Evolutionary conservation across 164 flowering plant genomes (phyloP).

Genomic region (Malania oleifera): DNA sequence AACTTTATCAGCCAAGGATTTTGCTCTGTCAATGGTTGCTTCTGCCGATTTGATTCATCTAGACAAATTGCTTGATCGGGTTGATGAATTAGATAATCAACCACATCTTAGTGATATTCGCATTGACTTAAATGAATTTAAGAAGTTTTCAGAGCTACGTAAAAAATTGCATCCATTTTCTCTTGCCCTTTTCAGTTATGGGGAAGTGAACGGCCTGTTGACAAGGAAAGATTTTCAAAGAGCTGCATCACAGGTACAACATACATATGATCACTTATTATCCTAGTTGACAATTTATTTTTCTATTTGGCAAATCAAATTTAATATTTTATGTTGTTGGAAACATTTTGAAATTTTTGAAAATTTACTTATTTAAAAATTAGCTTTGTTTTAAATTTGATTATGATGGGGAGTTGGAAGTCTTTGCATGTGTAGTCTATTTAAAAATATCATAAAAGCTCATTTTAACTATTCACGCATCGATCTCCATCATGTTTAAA

Average conservation of each 20-base stretch:
- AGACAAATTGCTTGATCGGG: constrained; percentile 58
- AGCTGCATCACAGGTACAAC: constrained; percentile 78
- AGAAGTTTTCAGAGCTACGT: constrained; percentile 69
- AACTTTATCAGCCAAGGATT: constrained; percentile 82
- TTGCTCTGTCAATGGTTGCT: constrained; percentile 92
- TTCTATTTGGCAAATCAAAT: too few relatives aligned
- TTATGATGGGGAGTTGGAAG: too few relatives aligned
- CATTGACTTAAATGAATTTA: constrained; percentile 75
- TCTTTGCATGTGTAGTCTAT: too few relatives aligned
- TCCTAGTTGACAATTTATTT: too few relatives aligned
- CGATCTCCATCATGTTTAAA: too few relatives aligned
- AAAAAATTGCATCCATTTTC: constrained; percentile 60
- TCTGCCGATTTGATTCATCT: constrained; percentile 81
- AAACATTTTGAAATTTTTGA: too few relatives aligned
- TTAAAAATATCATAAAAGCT: too few relatives aligned
- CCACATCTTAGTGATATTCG: constrained; percentile 45
- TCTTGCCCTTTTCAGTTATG: constrained; percentile 75
- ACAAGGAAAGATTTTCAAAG: constrained; percentile 71
- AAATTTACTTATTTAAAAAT: too few relatives aligned
- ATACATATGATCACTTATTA: background rate
- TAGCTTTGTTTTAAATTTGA: too few relatives aligned
- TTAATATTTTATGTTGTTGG: too few relatives aligned
- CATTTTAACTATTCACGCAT: too few relatives aligned
- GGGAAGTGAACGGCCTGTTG: constrained; percentile 65
- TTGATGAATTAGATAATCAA: constrained; percentile 47